Evolutionary conservation across 768 basidiomycete genomes (phyloP).

Genomic region (Suillus brevipes): DNA sequence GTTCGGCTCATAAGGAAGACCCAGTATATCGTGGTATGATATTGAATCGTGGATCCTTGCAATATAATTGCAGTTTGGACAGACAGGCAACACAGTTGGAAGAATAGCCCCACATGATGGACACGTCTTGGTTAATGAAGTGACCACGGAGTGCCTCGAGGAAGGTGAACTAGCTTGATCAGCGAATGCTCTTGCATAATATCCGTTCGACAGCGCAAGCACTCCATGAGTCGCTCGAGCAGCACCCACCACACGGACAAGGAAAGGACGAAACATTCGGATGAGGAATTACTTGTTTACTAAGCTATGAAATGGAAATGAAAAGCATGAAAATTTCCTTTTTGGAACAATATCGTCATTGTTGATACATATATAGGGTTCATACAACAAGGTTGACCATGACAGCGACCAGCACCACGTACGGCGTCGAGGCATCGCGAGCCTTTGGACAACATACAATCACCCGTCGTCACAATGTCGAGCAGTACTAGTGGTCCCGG

Average conservation of each 20-base stretch:
- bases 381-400: not conserved
- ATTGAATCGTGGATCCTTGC: constrained; percentile 52
- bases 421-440: not conserved
- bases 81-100: constrained; percentile 70
- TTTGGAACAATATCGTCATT: not conserved
- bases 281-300: constrained; percentile 1
- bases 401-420: not conserved
- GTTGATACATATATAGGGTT: not conserved
- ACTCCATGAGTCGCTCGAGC: not conserved
- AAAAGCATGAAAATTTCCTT: not conserved
- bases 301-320: not conserved
- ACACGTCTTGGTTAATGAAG: constrained; percentile 39
- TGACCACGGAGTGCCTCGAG: constrained; percentile 5
- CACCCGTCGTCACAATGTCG: constrained; percentile 4
- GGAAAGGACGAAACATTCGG: constrained; percentile 11
- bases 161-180: not conserved
- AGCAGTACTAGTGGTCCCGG: not conserved
- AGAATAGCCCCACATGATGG: constrained; percentile 62
- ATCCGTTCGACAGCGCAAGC: not conserved
- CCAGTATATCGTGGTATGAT: constrained; percentile 70
- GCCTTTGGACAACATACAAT: not conserved
- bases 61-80: constrained; percentile 70
- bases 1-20: constrained; percentile 59
- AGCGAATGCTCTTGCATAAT: not conserved
- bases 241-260: not conserved